Evolutionary conservation across 306 rosid genomes (phyloP), one percentile per base, ranked within the genome.

Genomic region (Cicer judaicum): DNA sequence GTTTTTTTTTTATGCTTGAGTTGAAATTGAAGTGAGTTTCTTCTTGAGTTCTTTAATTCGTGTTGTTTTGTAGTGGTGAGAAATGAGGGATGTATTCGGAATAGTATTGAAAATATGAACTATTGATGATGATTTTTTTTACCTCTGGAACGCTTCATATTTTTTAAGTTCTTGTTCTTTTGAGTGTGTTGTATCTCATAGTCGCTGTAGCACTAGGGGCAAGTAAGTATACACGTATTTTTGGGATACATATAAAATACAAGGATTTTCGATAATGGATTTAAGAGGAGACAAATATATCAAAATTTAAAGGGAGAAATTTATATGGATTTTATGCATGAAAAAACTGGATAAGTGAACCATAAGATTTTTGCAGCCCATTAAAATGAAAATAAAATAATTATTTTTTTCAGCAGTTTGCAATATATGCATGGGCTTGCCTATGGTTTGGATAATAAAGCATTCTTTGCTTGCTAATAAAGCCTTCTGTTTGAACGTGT

Each of bases 401-500:
- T 34, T 5, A 29, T 57, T 64, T 39, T 19, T 70, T 50, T 16
- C 7, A 47, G 38, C 59, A 52, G 44, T 60, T 19, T n/a, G 70
- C 49, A 77, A 38, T 39, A 14, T 34, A 42, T 44, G 57, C 77
- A 70, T 16, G 63, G 48, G 11, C 67, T 44, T 70, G 78, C 72
- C 57, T 41, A 39, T 57, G 47, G 75, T 67, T 77, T 59, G 57
- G 13, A 49, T 46, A 56, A 66, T 57, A 48, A 29, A 8, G 29
- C n/a, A 4, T 21, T 66, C 64, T 43, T 43, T 14, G 52, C 5
- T 29, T 29, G 34, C 4, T 29, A 29, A 29, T 29, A 24, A 24
- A 24, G 34, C 34, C 34, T 24, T 24, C 34, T 24, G 34, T 24
- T 24, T 24, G 34, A 24, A 24, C 34, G 3, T 24, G 34, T 24